Evolutionary conservation across 495 filamentous ascomycete genomes (phyloP).

Genomic region (Penicillium arizonense): DNA sequence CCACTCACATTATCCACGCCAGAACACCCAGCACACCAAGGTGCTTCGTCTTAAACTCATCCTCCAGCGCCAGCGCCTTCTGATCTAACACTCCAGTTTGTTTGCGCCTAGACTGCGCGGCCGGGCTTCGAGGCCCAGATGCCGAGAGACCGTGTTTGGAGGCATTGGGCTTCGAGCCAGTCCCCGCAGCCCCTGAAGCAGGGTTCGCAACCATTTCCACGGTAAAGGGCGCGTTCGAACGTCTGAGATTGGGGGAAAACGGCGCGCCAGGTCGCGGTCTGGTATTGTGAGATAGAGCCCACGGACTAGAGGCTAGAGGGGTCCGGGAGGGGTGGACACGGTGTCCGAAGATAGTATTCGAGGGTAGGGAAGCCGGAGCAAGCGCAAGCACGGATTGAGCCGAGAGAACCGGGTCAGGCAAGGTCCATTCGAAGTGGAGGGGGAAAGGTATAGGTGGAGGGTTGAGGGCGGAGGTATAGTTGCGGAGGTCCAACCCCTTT

Average conservation of each 20-base stretch:
- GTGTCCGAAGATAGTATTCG: neutral
- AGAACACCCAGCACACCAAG: conserved; percentile 41
- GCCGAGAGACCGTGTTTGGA: neutral
- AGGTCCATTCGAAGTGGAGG: conserved; percentile 6
- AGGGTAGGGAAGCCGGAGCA: conserved; percentile 25
- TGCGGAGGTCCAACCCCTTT: conserved; percentile 19
- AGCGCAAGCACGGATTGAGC: conserved; percentile 14
- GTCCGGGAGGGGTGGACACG: neutral
- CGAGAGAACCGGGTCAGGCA: conserved; percentile 14
- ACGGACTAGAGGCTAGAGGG: neutral
- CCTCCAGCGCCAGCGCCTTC: conserved; percentile 26
- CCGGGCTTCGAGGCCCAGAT: neutral
- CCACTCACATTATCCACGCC: conserved; percentile 45
- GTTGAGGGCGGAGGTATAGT: conserved; percentile 2
- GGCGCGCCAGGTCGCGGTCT: conserved; percentile 2
- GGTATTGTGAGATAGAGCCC: neutral
- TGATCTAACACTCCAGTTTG: conserved; percentile 19
- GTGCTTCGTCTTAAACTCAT: conserved; percentile 43
- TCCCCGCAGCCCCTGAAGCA: conserved; percentile 1
- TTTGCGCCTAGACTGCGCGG: conserved; percentile 16
- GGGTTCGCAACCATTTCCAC: conserved; percentile 6
- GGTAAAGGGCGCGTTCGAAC: neutral
- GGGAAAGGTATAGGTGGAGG: conserved; percentile 1
- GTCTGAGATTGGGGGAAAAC: neutral
- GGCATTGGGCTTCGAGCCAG: neutral